phyloP scores from a whole-genome alignment of 2,329 filamentous ascomycete genomes.

The Xylariaceae sp. region DNA sequence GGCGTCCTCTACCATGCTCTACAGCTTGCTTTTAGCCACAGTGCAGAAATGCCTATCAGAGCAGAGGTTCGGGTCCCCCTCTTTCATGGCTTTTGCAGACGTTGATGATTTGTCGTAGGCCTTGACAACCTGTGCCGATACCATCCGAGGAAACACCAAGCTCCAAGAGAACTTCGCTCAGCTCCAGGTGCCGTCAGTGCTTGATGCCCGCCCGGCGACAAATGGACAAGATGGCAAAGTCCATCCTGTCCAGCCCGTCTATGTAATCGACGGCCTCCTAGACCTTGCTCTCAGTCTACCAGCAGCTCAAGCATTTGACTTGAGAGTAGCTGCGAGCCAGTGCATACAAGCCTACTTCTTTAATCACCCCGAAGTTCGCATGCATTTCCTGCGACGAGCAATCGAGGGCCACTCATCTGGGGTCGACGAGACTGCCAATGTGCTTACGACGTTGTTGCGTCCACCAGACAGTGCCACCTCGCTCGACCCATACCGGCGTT shows the following conservation, averaged over 20 bases:
- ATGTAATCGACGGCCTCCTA: slow-evolving; percentile 88
- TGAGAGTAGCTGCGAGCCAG: slow-evolving; percentile 77
- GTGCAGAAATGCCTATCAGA: slow-evolving; percentile 68
- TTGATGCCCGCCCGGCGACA: slow-evolving; percentile 29
- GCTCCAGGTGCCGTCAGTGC: slow-evolving; percentile 63
- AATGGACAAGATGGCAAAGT: slow-evolving; percentile 33
- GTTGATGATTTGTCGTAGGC: slow-evolving; percentile 41
- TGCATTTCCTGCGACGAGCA: slow-evolving; percentile 80
- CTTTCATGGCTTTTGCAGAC: slow-evolving; percentile 9
- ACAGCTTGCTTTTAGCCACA: slow-evolving; percentile 70
- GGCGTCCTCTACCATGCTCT: slow-evolving; percentile 73
- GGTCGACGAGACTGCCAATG: slow-evolving; percentile 77
- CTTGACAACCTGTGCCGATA: slow-evolving; percentile 74
- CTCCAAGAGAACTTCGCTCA: slow-evolving; percentile 88
- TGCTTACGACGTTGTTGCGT: slow-evolving; percentile 72
- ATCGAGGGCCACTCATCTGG: slow-evolving; percentile 79
- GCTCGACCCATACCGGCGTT: slow-evolving; percentile 76
- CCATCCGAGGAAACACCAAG: slow-evolving; percentile 71
- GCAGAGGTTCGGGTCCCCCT: slow-evolving; percentile 48
- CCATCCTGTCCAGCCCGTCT: slow-evolving; percentile 57
- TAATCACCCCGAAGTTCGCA: slow-evolving; percentile 69
- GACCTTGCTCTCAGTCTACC: slow-evolving; percentile 70
- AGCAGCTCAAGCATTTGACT: slow-evolving; percentile 62
- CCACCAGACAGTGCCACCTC: slow-evolving; percentile 53
- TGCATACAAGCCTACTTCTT: slow-evolving; percentile 91